Percentiles rank a stretch among this genome's conserved stretches.
These are phyloP conservation scores for Globisporangium radiosum DNA, from an alignment of 352 stramenopile species.

Conservation along the genomic window DNA sequence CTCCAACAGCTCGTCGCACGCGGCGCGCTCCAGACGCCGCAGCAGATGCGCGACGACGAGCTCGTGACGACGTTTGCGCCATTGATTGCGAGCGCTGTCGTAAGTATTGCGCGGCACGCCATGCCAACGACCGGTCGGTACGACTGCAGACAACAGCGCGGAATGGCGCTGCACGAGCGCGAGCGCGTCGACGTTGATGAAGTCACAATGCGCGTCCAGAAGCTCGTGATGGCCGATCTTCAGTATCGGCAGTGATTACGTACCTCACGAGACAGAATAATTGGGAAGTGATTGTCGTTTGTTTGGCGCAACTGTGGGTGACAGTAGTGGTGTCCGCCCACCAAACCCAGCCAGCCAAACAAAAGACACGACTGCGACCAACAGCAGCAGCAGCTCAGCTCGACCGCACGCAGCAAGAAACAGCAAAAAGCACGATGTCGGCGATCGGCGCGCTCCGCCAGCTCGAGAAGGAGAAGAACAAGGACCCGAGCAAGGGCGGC, in stretches of 20 bases:
- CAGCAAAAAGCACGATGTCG: slow-evolving; percentile 49
- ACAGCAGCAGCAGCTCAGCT: background rate
- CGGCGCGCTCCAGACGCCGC: slow-evolving; percentile 38
- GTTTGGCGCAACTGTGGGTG: no score
- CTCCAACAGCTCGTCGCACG: slow-evolving; percentile 40
- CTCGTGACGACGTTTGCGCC: slow-evolving; percentile 42
- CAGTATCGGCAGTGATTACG: background rate
- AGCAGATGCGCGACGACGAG: slow-evolving; percentile 46
- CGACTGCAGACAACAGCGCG: background rate
- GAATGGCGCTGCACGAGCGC: background rate
- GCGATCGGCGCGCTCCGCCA: slow-evolving; percentile 75
- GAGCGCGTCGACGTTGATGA: slow-evolving; percentile 14
- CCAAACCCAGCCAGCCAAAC: background rate
- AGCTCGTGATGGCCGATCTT: background rate
- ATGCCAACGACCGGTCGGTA: background rate
- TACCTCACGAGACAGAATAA: no score
- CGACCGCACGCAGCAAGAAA: slow-evolving; percentile 5
- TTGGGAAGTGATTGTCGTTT: no score
- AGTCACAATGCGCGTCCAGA: slow-evolving; percentile 10
- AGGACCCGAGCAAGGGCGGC: slow-evolving; percentile 47
- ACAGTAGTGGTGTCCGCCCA: background rate
- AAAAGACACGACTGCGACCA: background rate
- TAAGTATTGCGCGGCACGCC: slow-evolving; percentile 21
- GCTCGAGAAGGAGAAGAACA: slow-evolving; percentile 81
- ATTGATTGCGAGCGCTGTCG: slow-evolving; percentile 45